Base-by-base conservation (phyloP, 2,329 filamentous ascomycete genomes). In the Sclerotinia minor region DNA sequence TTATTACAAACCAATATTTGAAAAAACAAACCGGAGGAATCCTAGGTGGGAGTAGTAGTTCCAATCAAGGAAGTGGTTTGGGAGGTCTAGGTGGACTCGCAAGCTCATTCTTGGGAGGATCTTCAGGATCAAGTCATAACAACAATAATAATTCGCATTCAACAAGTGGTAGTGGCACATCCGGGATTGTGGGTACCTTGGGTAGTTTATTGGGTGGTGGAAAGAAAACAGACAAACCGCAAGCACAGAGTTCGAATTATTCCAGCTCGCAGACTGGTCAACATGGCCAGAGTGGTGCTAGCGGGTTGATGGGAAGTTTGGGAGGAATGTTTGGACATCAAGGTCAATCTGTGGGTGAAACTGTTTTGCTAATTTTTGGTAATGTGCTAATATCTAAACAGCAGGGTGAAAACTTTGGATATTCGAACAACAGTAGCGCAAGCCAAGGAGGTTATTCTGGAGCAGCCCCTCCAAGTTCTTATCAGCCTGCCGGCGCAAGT, bases 401-500 rank as follows among this genome's bases (percentile, higher is more conserved):
- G 69, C 69, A 76, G 69, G 80, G 80, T 69, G 83, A 87, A 71
- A 85, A 83, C 74, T 92, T 85, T 75, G 89, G 87, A 44, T 90
- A 90, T 77, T 86, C 85, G 29, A 84, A 84, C 73, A 77, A 81
- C 29, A 71, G 81, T 29, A 70, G 68, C 41, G 60, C 60, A 21
- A 80, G 83, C 54, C 77, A 82, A 70, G 83, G 84, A 55, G 81
- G 82, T 49, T 92, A 91, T 80, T 69, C 74, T 57, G 89, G 87
- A 67, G 81, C 85, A 67, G 86, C 88, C 50, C 89, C 89, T 17
- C 84, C 86, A n/a, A 78, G 83, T 19, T 83, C 85, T 8, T 89
- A 89, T 76, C 84, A 88, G 73, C 79, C 81, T 38, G 67, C 70
- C 49, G 72, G 71, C 24, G 66, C 70, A 32, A 66, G 68, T 15